Conservation (phyloP, 768 basidiomycete species). For the Boletus reticulatus region DNA sequence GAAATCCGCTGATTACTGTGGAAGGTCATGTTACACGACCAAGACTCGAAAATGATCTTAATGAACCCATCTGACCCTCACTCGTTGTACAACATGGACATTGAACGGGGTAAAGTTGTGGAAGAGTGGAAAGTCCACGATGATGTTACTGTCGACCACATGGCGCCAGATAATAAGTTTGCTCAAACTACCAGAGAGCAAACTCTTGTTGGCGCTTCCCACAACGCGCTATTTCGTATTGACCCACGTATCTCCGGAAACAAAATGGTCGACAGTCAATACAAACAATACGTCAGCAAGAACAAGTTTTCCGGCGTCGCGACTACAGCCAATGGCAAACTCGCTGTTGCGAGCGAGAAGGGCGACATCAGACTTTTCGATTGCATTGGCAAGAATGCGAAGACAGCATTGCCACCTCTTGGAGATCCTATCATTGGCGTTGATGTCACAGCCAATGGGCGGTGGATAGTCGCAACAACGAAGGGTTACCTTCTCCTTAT, state of each 20-base stretch:
- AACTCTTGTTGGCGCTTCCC: slow-evolving; percentile 89
- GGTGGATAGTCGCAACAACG: slow-evolving; percentile 94
- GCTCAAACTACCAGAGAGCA: slow-evolving; percentile 91
- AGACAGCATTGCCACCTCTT: slow-evolving; percentile 92
- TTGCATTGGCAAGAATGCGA: slow-evolving; percentile 96
- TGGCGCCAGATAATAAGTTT: slow-evolving; percentile 92
- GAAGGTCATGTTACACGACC: slow-evolving; percentile 94
- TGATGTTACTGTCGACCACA: slow-evolving; percentile 78
- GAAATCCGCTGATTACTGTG: slow-evolving; percentile 5
- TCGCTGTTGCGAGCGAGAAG: slow-evolving; percentile 95
- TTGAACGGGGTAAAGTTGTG: slow-evolving; percentile 92
- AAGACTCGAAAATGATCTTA: slow-evolving; percentile 93
- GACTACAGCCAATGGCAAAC: slow-evolving; percentile 81
- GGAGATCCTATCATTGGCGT: slow-evolving; percentile 95
- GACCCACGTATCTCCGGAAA: slow-evolving; percentile 91
- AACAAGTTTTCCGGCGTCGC: slow-evolving; percentile 92
- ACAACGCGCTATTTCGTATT: slow-evolving; percentile 96
- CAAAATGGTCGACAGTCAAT: slow-evolving; percentile 93
- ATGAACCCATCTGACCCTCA: slow-evolving; percentile 81
- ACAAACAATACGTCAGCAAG: slow-evolving; percentile 94
- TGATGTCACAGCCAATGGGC: slow-evolving; percentile 91
- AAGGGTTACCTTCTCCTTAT: slow-evolving; percentile 92
- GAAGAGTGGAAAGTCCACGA: slow-evolving; percentile 99
- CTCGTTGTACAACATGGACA: slow-evolving; percentile 86
- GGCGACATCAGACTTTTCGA: slow-evolving; percentile 96